Conservation (phyloP, 441 rosid species). For the Lepidium campestre region DNA sequence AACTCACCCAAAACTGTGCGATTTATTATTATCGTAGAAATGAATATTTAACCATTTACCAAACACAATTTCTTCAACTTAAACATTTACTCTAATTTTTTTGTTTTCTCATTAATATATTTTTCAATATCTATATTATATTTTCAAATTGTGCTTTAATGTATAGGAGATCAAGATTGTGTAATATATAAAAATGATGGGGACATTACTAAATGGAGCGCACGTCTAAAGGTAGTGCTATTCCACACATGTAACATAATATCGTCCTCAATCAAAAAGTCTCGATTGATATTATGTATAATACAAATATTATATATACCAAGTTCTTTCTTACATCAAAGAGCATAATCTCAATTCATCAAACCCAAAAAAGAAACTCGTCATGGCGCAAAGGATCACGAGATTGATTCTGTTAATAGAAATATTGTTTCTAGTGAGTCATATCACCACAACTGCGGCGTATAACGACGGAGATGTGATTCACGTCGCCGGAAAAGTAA, state of each 20-base stretch:
- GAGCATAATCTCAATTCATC: neutral
- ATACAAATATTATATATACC: neutral
- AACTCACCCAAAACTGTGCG: no score
- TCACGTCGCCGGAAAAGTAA: slow-evolving; percentile 57
- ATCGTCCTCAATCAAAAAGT: neutral
- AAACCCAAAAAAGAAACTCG: neutral
- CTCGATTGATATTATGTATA: neutral
- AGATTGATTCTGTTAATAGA: slow-evolving; percentile 26
- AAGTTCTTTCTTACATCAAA: slow-evolving; percentile 4
- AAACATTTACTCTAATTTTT: no score
- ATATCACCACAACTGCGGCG: slow-evolving; percentile 13
- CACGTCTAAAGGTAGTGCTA: slow-evolving; percentile 52
- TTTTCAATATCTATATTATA: no score
- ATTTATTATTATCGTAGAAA: no score
- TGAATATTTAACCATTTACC: no score
- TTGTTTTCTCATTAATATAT: no score
- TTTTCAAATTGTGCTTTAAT: no score
- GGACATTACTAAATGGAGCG: slow-evolving; percentile 28
- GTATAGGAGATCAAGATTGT: no score
- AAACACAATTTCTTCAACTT: no score
- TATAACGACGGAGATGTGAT: slow-evolving; percentile 28
- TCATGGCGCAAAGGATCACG: slow-evolving; percentile 22
- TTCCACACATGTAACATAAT: slow-evolving; percentile 31
- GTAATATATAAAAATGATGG: no score
- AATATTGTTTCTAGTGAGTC: slow-evolving; percentile 20